Evolutionary conservation across 2,329 filamentous ascomycete genomes (phyloP).

Genomic region (Epichloe uncinata): DNA sequence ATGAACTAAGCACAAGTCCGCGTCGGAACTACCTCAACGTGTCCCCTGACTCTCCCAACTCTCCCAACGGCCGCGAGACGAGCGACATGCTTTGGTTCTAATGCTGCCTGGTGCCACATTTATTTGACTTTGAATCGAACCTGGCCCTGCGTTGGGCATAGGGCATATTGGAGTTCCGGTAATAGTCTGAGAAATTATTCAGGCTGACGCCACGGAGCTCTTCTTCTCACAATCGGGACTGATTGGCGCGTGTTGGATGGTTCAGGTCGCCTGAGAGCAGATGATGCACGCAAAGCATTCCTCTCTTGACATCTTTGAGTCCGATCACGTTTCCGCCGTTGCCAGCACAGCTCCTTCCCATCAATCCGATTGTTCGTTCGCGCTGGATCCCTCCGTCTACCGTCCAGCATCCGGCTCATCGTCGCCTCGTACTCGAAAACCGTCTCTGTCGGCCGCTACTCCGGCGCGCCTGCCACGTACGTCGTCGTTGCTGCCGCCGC

Average conservation of each 20-base stretch:
- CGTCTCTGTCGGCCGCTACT: slow-evolving; percentile 16
- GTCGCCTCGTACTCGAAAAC: slow-evolving; percentile 12
- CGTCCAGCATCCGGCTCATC: slow-evolving; percentile 1
- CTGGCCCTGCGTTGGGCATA: neutral
- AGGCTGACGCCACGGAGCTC: neutral
- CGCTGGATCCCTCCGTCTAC: slow-evolving; percentile 3
- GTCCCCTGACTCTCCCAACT: neutral
- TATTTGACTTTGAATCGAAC: neutral
- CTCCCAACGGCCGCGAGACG: neutral
- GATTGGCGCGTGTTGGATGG: neutral
- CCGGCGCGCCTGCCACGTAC: slow-evolving; percentile 25
- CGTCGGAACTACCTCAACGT: neutral
- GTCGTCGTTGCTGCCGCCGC: slow-evolving; percentile 30
- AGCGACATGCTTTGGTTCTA: slow-evolving; percentile 1
- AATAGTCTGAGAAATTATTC: slow-evolving; percentile 2
- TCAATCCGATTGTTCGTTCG: neutral
- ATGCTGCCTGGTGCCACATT: neutral
- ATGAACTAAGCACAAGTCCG: neutral
- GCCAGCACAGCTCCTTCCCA: neutral
- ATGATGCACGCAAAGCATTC: slow-evolving; percentile 3
- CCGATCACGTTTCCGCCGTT: neutral
- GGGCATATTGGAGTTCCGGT: neutral
- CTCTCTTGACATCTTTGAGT: neutral
- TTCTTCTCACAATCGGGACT: neutral
- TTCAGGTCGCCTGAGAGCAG: neutral